phyloP scores from a whole-genome alignment of 2,329 filamentous ascomycete species.

The Botrytis squamosa region DNA sequence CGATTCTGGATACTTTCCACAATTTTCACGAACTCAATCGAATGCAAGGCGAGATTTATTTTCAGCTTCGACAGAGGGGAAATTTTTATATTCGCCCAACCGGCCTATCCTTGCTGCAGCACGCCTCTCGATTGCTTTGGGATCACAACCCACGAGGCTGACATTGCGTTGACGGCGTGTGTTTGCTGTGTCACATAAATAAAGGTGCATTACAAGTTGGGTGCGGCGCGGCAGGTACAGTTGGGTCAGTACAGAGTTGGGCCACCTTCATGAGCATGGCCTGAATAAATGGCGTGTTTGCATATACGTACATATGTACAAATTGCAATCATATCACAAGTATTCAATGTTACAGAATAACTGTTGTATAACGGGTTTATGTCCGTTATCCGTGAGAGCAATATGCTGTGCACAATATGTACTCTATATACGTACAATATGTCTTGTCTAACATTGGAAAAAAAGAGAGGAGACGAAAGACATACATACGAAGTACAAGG shows the following conservation, averaged over 20 bases:
- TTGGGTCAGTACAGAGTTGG: background rate
- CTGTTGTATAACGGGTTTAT: constrained; percentile 14
- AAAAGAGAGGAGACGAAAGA: constrained; percentile 1
- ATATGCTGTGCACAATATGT: background rate
- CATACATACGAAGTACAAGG: background rate
- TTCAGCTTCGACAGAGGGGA: background rate
- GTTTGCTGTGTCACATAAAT: constrained; percentile 8
- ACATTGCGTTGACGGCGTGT: constrained; percentile 3
- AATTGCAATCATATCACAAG: background rate
- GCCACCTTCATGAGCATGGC: background rate
- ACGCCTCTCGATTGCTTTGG: constrained; percentile 7
- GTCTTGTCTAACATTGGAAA: background rate
- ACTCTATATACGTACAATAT: background rate
- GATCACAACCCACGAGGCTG: constrained; percentile 17
- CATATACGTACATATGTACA: background rate
- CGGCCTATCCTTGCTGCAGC: constrained; percentile 7
- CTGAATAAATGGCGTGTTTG: constrained; percentile 3
- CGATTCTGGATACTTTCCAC: background rate
- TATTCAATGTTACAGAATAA: background rate
- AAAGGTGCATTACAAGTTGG: background rate
- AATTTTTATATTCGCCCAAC: background rate
- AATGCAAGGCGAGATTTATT: constrained; percentile 4
- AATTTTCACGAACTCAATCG: background rate
- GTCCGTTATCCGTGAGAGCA: constrained; percentile 11
- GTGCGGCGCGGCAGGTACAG: background rate